phyloP scores from a whole-genome alignment of 2,329 filamentous ascomycete species.

The Arthroderma sp. region DNA sequence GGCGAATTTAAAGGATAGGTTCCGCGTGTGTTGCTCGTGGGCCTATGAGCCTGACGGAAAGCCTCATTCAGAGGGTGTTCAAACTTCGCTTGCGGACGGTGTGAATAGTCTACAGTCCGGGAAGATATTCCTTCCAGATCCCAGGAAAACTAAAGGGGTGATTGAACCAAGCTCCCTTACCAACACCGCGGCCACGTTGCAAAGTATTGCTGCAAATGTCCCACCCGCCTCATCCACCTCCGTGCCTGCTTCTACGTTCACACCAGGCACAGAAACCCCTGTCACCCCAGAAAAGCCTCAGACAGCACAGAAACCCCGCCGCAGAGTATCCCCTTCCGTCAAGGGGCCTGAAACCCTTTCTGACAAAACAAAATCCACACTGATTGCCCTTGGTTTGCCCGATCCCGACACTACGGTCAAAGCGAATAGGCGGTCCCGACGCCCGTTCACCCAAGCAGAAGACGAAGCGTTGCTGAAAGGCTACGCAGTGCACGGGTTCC shows the following conservation, averaged over 20 bases:
- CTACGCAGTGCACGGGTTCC: slow-evolving; percentile 46
- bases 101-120: slow-evolving; percentile 9
- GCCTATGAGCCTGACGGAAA: slow-evolving; percentile 32
- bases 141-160: slow-evolving; percentile 14
- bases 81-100: slow-evolving; percentile 14
- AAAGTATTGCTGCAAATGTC: neutral
- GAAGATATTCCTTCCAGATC: slow-evolving; percentile 17
- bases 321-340: neutral
- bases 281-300: neutral
- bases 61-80: slow-evolving; percentile 27
- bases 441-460: slow-evolving; percentile 45
- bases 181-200: neutral
- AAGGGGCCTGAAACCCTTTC: slow-evolving; percentile 23
- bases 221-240: neutral
- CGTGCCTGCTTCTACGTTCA: neutral
- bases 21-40: slow-evolving; percentile 44
- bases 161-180: neutral
- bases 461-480: slow-evolving; percentile 48
- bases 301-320: neutral
- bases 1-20: slow-evolving; percentile 51
- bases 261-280: neutral
- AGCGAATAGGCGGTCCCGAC: slow-evolving; percentile 41
- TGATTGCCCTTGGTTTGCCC: slow-evolving; percentile 37
- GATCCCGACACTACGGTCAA: slow-evolving; percentile 38
- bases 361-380: slow-evolving; percentile 23